Conservation (phyloP, 1,139 yeast genomes). For the Pichia sp. region DNA sequence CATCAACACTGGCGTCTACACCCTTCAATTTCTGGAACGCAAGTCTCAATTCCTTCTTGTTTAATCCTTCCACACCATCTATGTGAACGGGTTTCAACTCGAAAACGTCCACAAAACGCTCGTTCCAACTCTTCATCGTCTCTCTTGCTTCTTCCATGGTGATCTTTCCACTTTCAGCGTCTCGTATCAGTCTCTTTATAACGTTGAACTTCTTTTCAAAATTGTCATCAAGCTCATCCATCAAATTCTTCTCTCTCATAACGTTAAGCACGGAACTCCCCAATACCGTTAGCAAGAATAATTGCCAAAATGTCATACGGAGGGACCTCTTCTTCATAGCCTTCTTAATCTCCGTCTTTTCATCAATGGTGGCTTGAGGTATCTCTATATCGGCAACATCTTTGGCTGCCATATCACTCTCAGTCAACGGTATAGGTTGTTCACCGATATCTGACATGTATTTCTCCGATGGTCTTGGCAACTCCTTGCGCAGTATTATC, state of each 20-base stretch:
- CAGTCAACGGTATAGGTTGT: conserved; percentile 19
- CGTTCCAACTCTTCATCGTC: conserved; percentile 20
- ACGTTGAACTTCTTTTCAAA: conserved; percentile 19
- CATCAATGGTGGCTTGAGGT: conserved; percentile 16
- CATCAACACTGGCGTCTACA: conserved; percentile 1
- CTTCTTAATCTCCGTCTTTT: conserved; percentile 18
- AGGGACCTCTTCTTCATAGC: conserved; percentile 24
- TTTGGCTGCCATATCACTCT: conserved; percentile 14
- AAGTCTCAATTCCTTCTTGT: conserved; percentile 11
- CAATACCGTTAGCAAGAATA: conserved; percentile 24
- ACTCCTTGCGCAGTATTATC: conserved; percentile 3
- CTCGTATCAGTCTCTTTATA: conserved; percentile 16
- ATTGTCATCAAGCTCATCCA: conserved; percentile 25
- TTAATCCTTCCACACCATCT: conserved; percentile 20
- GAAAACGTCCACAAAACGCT: conserved; percentile 23
- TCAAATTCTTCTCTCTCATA: conserved; percentile 25
- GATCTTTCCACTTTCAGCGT: conserved; percentile 17
- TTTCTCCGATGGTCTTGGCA: conserved; percentile 14
- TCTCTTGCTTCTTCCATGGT: conserved; percentile 22
- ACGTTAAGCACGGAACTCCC: conserved; percentile 28
- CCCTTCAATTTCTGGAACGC: conserved; percentile 10
- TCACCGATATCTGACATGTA: conserved; percentile 17
- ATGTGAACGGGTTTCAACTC: conserved; percentile 21
- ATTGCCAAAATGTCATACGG: conserved; percentile 27
- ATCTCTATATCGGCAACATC: conserved; percentile 13